phyloP scores from a whole-genome alignment of 768 basidiomycete genomes.

The Podaxis sp. region DNA sequence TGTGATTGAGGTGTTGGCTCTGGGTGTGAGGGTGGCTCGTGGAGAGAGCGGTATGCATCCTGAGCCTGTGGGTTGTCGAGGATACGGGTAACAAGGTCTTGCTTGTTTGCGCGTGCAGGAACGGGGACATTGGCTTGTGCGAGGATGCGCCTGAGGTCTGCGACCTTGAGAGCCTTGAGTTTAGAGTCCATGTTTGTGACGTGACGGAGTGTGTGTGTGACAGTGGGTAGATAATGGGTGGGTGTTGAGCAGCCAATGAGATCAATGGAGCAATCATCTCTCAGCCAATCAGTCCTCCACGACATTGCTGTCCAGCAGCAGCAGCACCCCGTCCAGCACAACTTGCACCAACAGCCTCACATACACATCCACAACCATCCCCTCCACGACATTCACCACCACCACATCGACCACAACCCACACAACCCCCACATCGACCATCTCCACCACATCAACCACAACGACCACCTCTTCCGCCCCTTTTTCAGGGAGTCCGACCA shows the following conservation, averaged over 20 bases:
- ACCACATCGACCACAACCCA: conserved; percentile 19
- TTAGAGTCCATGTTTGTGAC: conserved; percentile 29
- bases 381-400: conserved; percentile 17
- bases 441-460: conserved; percentile 19
- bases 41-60: conserved; percentile 39
- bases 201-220: conserved; percentile 4
- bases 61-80: conserved; percentile 47
- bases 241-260: conserved; percentile 16
- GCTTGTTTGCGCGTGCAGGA: conserved; percentile 58
- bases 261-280: conserved; percentile 1
- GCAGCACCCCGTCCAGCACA: conserved; percentile 22
- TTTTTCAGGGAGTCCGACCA: conserved; percentile 21
- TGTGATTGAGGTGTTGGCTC: no score
- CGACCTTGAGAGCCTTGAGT: conserved; percentile 64
- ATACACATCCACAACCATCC: conserved; percentile 12
- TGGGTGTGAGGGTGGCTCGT: conserved; percentile 15
- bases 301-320: conserved; percentile 20
- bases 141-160: conserved; percentile 64
- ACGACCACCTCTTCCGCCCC: conserved; percentile 17
- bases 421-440: conserved; percentile 3
- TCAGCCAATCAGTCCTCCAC: conserved; percentile 5
- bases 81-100: conserved; percentile 63
- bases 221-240: not conserved
- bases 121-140: conserved; percentile 41
- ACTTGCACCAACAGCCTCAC: conserved; percentile 16